Evolutionary conservation across 306 rosid genomes (phyloP), one percentile per base, ranked within the genome.

Genomic region (Cyamopsis tetragonoloba): DNA sequence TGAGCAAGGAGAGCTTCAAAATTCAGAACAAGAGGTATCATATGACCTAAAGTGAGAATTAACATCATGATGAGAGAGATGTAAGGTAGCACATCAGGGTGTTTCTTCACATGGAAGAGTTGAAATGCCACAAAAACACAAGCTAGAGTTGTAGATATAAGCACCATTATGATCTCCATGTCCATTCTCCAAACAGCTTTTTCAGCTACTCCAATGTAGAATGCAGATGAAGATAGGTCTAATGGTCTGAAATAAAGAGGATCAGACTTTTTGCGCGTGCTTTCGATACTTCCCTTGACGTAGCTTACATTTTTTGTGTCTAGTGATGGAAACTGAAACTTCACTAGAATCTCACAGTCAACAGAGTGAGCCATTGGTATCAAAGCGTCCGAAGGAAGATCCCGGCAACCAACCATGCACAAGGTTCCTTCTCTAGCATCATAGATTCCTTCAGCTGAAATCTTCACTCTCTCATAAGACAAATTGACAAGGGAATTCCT

Each of bases 381-480:
- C n/a, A 46, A 37, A 58, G 35, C 13, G 3, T 54, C 61, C 3
- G 55, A 55, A 46, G 14, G 46, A 46, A 73, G 34, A 26, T 68
- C 48, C 10, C 86, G 70, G 77, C 89, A 89, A 62, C 91, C 96
- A 7, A 81, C 67, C 96, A 87, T 85, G 35, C 96, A 89, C 77
- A 89, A 74, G 49, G 26, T 79, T 77, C 93, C 96, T 13, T 79
- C 22, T 66, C 70, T 43, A 10, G 75, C 61, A 79, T 86, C 82
- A 81, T 86, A 86, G 7, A 63, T 22, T 68, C 96, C 93, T 75
- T 89, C 92, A 0, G 88, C 91, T 18, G 63, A 62, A 47, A 86
- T 76, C 7, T 59, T 60, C 65, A 35, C 60, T 2, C 5, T 0
- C 31, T 0, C 9, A 34, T 55, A 67, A 7, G 65, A 64, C 63